Base-by-base conservation (phyloP, 345 rosid species). In the Populus simonii region DNA sequence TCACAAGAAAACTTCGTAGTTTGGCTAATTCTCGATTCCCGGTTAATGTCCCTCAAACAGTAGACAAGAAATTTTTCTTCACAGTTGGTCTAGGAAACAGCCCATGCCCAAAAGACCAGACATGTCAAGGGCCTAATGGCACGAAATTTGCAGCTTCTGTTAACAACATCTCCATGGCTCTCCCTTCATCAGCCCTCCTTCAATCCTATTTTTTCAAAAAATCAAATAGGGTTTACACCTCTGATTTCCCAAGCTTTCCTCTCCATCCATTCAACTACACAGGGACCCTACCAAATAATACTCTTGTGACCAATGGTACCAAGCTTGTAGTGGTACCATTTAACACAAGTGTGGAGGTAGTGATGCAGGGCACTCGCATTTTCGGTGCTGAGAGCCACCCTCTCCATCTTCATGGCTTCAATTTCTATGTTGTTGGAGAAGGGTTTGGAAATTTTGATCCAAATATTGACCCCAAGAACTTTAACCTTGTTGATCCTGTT, bases 301-400 rank as follows among this genome's bases (percentile, higher is more conserved):
- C 90, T 12, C 66, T 75, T 66, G 93, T 90, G 62, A 66, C 68
- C 41, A 87, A 82, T 13, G 93, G 90, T 5, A 92, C 97, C 20
- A 92, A 85, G 78, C 77, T 74, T 33, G 82, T 81, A 70, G 94
- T 88, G 53, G 74, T 94, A 38, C 87, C 87, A 45, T 92, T 87
- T 78, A 88, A 88, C 70, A 80, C 96, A 12, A 88, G 83, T 25
- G 92, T 89, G 22, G 96, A 94, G 76, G 51, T 91, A 23, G 90
- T 92, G 41, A n/a, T 92, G 82, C 98, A 94, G 49, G 96, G 74
- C 67, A 91, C 97, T n/a, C 90, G 89, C 74, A 88, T 94, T 49
- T 53, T 89, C 59, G 93, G 92, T 55, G 84, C 87, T 23, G 94
- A 92, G 76, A 90, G 91, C 81, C 98, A 94, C 80, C 98, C 98